Base-by-base conservation (phyloP, 192 early-diverging fungal species). In the Geranomyces michiganensis region DNA sequence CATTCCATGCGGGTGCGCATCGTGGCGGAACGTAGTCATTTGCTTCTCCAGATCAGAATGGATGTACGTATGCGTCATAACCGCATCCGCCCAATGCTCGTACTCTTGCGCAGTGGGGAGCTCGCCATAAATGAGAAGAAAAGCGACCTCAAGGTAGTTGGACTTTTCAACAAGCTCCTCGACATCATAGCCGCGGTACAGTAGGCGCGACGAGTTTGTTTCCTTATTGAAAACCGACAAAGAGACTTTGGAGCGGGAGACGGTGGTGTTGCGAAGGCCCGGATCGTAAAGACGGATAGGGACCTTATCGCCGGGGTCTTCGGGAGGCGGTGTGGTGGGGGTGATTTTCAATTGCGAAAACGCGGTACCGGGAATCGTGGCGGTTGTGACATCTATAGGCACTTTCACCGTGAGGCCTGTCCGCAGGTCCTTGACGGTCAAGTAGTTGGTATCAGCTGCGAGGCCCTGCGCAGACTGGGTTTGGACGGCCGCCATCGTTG, bases 1-100 rank as follows among this genome's bases (percentile, higher is more conserved):
- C 81, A 89, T 87, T 21, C 88, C 87, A 79, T 79, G 87, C 17
- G 87, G 87, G 65, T 90, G 89, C 15, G 89, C 86, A 69, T 90
- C 89, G 66, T 89, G 86, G 24, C 88, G 80, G 62, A 89, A 90
- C 4, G 82, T 77, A 26, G 65, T 62, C 77, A 85, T 87, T 71
- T 71, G 79, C 69, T 81, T 69, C 53, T 86, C 81, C 22, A 89
- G 70, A 24, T 85, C 81, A 17, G 82, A 63, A 72, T 89, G 88
- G n/a, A 88, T 49, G 66, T 85, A 82, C 0, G 80, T 85, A 66
- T 85, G 83, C 1, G 48, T 73, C 76, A 90, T 81, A 32, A 90
- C 78, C 31, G 86, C 71, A 59, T 74, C 59, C 14, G 67, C 71
- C 74, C 79, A 89, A 64, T 72, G 61, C n/a, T 76, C 53, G 47